Evolutionary conservation across 2,329 filamentous ascomycete species (phyloP).

Genomic region (Tolypocladium pustulatum): DNA sequence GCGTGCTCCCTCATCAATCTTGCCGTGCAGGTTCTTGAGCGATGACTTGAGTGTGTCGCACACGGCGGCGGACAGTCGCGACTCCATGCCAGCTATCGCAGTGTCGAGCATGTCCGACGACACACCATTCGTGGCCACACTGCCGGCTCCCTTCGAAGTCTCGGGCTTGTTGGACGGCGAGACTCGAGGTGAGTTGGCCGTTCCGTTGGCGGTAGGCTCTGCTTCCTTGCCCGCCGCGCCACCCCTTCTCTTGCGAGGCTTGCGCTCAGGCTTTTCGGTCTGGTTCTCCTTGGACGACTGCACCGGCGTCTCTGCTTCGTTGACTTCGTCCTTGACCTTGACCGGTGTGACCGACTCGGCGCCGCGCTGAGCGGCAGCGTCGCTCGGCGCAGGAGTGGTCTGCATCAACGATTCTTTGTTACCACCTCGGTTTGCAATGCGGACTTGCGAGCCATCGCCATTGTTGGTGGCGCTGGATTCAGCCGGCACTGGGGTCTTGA

Average conservation of each 20-base stretch:
- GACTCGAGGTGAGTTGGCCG: conserved; percentile 21
- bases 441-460: conserved; percentile 21
- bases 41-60: conserved; percentile 43
- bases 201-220: conserved; percentile 35
- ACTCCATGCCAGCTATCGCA: conserved; percentile 44
- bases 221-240: conserved; percentile 28
- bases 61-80: conserved; percentile 37
- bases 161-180: conserved; percentile 17
- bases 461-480: conserved; percentile 24
- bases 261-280: conserved; percentile 52
- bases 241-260: conserved; percentile 57
- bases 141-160: conserved; percentile 19
- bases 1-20: conserved; percentile 53
- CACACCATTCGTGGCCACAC: conserved; percentile 15
- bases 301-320: conserved; percentile 35
- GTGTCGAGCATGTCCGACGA: conserved; percentile 39
- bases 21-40: conserved; percentile 51
- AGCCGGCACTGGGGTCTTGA: conserved; percentile 42
- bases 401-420: conserved; percentile 24
- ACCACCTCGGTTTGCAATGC: conserved; percentile 21
- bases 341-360: conserved; percentile 20
- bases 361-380: conserved; percentile 16
- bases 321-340: conserved; percentile 33
- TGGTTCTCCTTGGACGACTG: conserved; percentile 26
- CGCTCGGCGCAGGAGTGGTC: conserved; percentile 12